A percentile compares a stretch with the other conserved stretches of the same genome.
Evolutionary conservation across 208 protist genomes (phyloP).

Genomic region (Wallacemonas collosoma): DNA sequence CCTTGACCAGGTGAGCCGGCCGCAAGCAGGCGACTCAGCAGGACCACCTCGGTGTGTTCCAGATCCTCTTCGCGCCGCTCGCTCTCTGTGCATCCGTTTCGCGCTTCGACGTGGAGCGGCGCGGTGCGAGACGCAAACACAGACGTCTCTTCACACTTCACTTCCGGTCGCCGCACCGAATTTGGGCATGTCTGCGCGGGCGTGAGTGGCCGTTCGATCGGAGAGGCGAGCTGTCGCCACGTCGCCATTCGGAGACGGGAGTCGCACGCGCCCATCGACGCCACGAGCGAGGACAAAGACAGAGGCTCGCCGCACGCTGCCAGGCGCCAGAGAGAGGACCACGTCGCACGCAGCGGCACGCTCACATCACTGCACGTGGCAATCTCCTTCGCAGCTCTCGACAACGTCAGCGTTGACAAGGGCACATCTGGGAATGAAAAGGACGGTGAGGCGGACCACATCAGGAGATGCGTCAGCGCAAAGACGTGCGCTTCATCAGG

Average conservation of each 20-base stretch:
- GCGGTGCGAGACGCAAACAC: background rate
- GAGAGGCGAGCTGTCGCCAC: constrained; percentile 9
- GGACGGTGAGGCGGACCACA: too few relatives aligned
- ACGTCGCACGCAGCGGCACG: background rate
- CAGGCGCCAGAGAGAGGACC: background rate
- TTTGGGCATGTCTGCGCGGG: background rate
- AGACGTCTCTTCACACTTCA: background rate
- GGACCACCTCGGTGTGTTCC: too few relatives aligned
- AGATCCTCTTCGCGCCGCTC: background rate
- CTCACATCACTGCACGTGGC: too few relatives aligned
- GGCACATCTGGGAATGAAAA: too few relatives aligned
- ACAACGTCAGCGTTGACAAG: background rate
- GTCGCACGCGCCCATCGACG: constrained; percentile 2
- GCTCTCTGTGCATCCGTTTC: too few relatives aligned
- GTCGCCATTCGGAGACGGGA: constrained; percentile 5
- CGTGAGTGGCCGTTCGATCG: constrained; percentile 5
- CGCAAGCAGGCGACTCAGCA: background rate
- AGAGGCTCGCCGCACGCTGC: background rate
- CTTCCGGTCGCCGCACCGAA: too few relatives aligned
- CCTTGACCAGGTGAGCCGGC: constrained; percentile 22
- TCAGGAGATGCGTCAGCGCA: too few relatives aligned
- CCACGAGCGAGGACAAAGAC: background rate
- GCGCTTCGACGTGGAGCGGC: too few relatives aligned
- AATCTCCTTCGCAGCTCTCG: background rate
- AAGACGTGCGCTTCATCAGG: too few relatives aligned